These are phyloP conservation scores for Neurospora sp. DNA, from an alignment of 495 filamentous ascomycete genomes.

Conservation along the genomic window DNA sequence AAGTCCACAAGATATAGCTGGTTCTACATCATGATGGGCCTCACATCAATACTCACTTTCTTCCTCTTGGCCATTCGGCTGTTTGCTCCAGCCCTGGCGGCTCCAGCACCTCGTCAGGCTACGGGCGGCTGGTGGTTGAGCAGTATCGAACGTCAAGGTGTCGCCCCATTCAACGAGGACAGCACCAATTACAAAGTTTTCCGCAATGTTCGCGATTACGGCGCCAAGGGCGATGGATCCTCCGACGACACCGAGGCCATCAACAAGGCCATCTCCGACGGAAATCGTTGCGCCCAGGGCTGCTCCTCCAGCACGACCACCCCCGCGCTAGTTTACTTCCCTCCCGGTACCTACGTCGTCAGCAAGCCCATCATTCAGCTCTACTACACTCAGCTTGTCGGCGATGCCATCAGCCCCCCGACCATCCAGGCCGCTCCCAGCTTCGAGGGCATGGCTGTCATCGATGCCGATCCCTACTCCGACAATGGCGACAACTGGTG, in stretches of 20 bases:
- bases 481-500: constrained; percentile 49
- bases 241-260: constrained; percentile 87
- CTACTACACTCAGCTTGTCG: constrained; percentile 75
- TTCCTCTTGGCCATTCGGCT: constrained; percentile 28
- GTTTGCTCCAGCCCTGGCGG: constrained; percentile 20
- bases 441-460: constrained; percentile 79
- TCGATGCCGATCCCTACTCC: constrained; percentile 81
- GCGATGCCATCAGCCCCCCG: constrained; percentile 58
- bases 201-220: constrained; percentile 77
- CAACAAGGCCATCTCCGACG: constrained; percentile 69
- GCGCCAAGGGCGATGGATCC: constrained; percentile 51
- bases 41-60: constrained; percentile 26
- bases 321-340: constrained; percentile 72
- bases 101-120: constrained; percentile 17
- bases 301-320: constrained; percentile 77
- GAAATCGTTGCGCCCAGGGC: constrained; percentile 62
- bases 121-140: constrained; percentile 60
- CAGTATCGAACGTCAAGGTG: constrained; percentile 59
- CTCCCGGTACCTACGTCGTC: constrained; percentile 64
- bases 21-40: constrained; percentile 34
- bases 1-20: constrained; percentile 23
- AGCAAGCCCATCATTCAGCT: constrained; percentile 57
- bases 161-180: constrained; percentile 48
- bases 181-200: constrained; percentile 55
- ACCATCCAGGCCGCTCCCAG: constrained; percentile 62